Base-by-base conservation (phyloP, 1,284 basidiomycete genomes). In the Sanghuangporus weigelae region DNA sequence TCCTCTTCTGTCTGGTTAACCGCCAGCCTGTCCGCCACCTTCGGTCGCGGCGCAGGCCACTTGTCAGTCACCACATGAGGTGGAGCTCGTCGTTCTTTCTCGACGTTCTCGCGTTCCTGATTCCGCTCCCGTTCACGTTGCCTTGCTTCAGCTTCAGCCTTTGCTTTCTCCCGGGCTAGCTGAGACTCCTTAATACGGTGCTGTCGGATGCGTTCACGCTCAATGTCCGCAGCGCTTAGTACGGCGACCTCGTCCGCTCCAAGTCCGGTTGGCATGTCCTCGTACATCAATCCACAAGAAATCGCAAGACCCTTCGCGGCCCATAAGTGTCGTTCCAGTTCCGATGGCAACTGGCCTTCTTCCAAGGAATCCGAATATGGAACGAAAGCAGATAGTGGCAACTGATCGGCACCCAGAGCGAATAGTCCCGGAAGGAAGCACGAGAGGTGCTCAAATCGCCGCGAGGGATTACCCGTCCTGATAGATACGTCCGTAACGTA, bases 401-500 rank as follows among this genome's bases (percentile, higher is more conserved):
- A 79, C 1, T 81, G 81, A 59, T 84, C 80, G 0, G 76, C 86
- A 60, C 90, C 90, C 19, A 92, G 79, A 1, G 89, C 88, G 62
- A 92, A 77, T 16, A 92, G 73, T 12, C 89, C 90, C 0, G 89
- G 87, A 58, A 91, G 78, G 78, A 92, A 92, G 74, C 90, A 92
- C 12, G 89, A 85, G 59, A 92, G 77, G 69, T 92, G 90, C 68
- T 92, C 90, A 62, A 91, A 85, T 21, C 70, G 72, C 68, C 87
- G 84, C 11, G 80, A 78, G 10, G 82, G 79, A 19, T 19, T 12
- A 11, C 48, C 49, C 16, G n/a, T n/a, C 4, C 44, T 36, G 12
- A 49, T 39, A 16, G 55, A 31, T 36, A 66, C 35, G 69, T 89
- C 86, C 2, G 89, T 89, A n/a, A 88, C 85, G 68, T 90, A 92